These are phyloP conservation scores for Akanthomyces dipterigenus DNA, from an alignment of 2,329 filamentous ascomycete genomes.

Conservation along the genomic window DNA sequence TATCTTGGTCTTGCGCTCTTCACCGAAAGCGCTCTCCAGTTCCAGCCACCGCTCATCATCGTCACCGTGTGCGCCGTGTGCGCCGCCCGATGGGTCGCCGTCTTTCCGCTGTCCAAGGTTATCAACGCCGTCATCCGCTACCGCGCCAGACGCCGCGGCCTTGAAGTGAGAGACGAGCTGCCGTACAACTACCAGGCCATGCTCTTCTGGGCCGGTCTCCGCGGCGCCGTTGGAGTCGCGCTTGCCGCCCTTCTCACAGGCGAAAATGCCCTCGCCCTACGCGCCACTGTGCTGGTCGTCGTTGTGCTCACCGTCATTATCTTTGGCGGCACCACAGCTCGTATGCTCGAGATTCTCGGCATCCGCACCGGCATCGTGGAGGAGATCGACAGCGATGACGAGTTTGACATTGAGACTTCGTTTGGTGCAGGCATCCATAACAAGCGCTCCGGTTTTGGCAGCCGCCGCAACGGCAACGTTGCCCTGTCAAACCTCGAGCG, in stretches of 20 bases:
- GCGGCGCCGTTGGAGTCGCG: conserved; percentile 91
- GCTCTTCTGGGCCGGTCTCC: conserved; percentile 98
- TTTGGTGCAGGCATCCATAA: conserved; percentile 67
- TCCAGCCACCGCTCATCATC: conserved; percentile 92
- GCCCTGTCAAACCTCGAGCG: conserved; percentile 46
- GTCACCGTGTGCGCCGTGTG: conserved; percentile 89
- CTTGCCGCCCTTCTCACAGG: conserved; percentile 83
- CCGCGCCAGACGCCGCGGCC: conserved; percentile 66
- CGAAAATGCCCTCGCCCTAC: conserved; percentile 72
- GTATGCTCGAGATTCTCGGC: conserved; percentile 96
- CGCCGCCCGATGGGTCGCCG: conserved; percentile 83
- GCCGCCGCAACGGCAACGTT: conserved; percentile 58
- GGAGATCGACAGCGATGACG: conserved; percentile 94
- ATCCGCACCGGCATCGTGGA: conserved; percentile 95
- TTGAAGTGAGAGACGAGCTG: conserved; percentile 75
- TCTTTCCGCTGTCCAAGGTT: conserved; percentile 81
- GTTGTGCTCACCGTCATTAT: conserved; percentile 98
- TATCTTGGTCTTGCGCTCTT: conserved; percentile 93
- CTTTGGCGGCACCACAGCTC: conserved; percentile 92
- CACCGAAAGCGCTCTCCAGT: conserved; percentile 79
- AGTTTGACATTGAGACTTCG: conserved; percentile 83
- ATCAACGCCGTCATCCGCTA: conserved; percentile 95
- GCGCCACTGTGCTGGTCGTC: conserved; percentile 93
- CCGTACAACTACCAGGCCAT: conserved; percentile 97
- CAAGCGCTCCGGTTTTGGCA: conserved; percentile 72